Evolutionary conservation across 2,329 filamentous ascomycete genomes (phyloP).

Genomic region (Fusarium anthophilum): DNA sequence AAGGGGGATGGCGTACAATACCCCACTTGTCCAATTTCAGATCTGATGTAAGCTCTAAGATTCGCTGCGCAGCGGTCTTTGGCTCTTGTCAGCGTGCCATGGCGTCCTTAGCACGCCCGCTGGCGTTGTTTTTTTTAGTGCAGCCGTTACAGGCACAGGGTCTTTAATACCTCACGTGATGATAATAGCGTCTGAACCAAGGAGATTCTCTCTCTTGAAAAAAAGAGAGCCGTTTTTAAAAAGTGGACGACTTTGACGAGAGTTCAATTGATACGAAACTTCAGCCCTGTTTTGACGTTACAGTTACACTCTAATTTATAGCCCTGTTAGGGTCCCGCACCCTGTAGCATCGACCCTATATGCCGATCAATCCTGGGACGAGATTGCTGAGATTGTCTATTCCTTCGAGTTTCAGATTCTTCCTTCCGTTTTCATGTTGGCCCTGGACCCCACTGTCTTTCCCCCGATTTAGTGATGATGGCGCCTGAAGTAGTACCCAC

Average conservation of each 20-base stretch:
- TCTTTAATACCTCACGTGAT: neutral
- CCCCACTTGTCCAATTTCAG: slow-evolving; percentile 21
- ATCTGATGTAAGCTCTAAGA: slow-evolving; percentile 13
- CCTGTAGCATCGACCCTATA: neutral
- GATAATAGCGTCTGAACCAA: neutral
- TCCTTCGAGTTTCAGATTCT: slow-evolving; percentile 18
- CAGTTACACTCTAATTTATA: neutral
- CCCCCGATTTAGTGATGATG: neutral
- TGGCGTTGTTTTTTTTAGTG: neutral
- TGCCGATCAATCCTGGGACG: slow-evolving; percentile 13
- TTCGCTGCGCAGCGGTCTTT: neutral
- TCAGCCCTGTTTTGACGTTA: slow-evolving; percentile 20
- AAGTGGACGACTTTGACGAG: neutral
- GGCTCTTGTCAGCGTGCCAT: neutral
- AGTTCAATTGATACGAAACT: neutral
- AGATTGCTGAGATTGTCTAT: slow-evolving; percentile 15
- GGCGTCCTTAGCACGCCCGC: neutral
- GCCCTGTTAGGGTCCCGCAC: neutral
- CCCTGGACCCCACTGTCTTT: neutral
- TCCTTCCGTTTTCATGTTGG: neutral
- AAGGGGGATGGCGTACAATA: slow-evolving; percentile 8
- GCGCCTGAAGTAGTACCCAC: neutral
- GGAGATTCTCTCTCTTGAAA: neutral
- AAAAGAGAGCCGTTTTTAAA: neutral
- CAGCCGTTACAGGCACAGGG: neutral